Evolutionary conservation across 2,329 filamentous ascomycete genomes (phyloP).

Genomic region (Ophiostoma montium): DNA sequence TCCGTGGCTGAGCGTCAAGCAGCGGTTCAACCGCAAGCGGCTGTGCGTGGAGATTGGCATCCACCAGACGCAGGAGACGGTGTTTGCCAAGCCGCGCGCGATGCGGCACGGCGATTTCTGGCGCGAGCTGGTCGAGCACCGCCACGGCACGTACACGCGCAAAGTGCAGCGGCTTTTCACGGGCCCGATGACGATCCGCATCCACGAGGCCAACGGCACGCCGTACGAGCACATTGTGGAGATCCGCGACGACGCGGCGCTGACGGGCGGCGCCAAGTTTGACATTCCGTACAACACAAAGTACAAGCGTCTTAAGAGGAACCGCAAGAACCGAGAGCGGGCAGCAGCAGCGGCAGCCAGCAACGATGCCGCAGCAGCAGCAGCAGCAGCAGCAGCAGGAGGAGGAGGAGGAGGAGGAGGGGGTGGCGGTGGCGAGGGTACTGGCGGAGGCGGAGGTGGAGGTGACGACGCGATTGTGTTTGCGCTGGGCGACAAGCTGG

Average conservation of each 20-base stretch:
- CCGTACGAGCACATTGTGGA: conserved; percentile 97
- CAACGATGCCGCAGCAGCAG: conserved; percentile 33
- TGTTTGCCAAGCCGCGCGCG: conserved; percentile 35
- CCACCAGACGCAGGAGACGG: conserved; percentile 53
- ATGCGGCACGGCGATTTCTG: conserved; percentile 66
- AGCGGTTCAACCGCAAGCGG: conserved; percentile 95
- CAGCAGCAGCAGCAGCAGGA: too few species aligned
- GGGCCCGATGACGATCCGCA: conserved; percentile 92
- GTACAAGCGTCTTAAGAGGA: conserved; percentile 92
- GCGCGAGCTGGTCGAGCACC: conserved; percentile 69
- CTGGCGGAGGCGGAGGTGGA: conserved; percentile 28
- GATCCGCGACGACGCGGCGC: conserved; percentile 68
- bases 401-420: too few species aligned
- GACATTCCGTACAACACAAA: conserved; percentile 99
- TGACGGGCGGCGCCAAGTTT: conserved; percentile 48
- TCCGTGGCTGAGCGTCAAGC: conserved; percentile 71
- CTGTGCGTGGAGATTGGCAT: conserved; percentile 87
- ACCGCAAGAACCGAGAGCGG: conserved; percentile 67
- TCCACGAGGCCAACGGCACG: conserved; percentile 95
- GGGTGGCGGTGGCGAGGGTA: too few species aligned
- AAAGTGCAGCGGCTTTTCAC: conserved; percentile 53
- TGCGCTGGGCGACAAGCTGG: conserved; percentile 78
- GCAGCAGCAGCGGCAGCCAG: conserved; percentile 44
- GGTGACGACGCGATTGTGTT: conserved; percentile 67
- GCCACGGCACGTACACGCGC: conserved; percentile 52